These are phyloP conservation scores for Ceratocystis albifundus DNA, from an alignment of 2,329 filamentous ascomycete species.

Conservation along the genomic window DNA sequence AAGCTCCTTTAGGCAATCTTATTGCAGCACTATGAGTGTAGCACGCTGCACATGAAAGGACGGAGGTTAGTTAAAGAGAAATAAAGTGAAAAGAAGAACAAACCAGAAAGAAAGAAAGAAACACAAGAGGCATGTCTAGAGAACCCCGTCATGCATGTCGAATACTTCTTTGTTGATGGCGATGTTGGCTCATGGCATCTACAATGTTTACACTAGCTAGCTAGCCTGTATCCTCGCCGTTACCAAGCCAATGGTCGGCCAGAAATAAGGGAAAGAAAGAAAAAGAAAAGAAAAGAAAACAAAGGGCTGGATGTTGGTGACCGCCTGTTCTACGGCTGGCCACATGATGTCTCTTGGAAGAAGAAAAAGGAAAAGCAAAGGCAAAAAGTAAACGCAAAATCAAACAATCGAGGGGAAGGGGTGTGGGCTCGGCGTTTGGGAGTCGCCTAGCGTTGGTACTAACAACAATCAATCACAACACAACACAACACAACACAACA, in stretches of 20 bases:
- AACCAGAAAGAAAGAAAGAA: background rate
- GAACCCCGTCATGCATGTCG: background rate
- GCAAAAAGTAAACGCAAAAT: background rate
- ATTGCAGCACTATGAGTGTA: no score
- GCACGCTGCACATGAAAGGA: no score
- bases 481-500: no score
- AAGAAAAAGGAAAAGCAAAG: background rate
- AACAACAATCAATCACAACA: background rate
- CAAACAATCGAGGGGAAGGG: background rate
- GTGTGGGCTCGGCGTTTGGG: background rate
- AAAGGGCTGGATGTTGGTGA: background rate
- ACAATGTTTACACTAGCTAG: background rate
- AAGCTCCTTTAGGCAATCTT: no score
- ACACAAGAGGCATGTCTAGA: background rate
- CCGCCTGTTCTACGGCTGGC: background rate
- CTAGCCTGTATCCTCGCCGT: background rate
- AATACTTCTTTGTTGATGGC: background rate
- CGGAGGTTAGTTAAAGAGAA: background rate
- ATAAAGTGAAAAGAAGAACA: background rate
- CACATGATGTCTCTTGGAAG: background rate
- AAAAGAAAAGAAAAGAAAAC: background rate
- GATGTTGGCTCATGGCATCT: background rate
- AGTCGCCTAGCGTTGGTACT: background rate
- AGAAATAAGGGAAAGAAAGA: background rate
- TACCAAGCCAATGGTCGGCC: background rate